These are phyloP conservation scores for Cyberlindnera saturnus DNA, from an alignment of 805 yeast genomes.

Conservation along the genomic window DNA sequence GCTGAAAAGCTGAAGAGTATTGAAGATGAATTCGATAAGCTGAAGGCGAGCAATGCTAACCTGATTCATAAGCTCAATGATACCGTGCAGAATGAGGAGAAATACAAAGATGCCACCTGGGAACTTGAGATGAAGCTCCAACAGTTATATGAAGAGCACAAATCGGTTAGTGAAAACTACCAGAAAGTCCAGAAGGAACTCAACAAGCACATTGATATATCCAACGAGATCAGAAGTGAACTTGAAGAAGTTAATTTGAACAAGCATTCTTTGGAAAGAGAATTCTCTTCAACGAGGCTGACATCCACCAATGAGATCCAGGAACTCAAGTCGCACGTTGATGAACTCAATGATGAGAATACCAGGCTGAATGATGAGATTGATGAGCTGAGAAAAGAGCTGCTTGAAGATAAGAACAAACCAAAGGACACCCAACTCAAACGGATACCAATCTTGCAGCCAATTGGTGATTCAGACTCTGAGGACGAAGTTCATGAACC, in stretches of 20 bases:
- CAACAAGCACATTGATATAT: constrained; percentile 31
- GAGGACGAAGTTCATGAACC: constrained; percentile 35
- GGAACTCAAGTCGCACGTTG: constrained; percentile 45
- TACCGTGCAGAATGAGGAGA: constrained; percentile 33
- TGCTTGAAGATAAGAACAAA: constrained; percentile 12
- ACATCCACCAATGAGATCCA: constrained; percentile 36
- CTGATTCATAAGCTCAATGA: constrained; percentile 21
- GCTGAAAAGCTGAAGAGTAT: constrained; percentile 32
- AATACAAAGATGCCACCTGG: constrained; percentile 56
- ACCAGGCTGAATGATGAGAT: constrained; percentile 45
- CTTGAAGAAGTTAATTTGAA: constrained; percentile 41
- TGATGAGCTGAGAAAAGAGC: constrained; percentile 19
- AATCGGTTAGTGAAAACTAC: constrained; percentile 36
- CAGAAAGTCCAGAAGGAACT: constrained; percentile 34
- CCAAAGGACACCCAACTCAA: constrained; percentile 12
- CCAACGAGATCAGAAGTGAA: constrained; percentile 36
- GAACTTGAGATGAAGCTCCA: constrained; percentile 52
- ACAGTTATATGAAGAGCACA: constrained; percentile 26
- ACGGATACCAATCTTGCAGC: constrained; percentile 20
- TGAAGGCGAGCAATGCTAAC: constrained; percentile 16
- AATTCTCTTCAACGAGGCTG: constrained; percentile 30
- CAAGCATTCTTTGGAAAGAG: constrained; percentile 34
- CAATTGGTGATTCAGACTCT: constrained; percentile 23
- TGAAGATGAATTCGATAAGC: constrained; percentile 36
- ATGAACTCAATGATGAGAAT: constrained; percentile 64